Conservation (phyloP, 164 flowering plant genomes). For the Berberis thunbergii region DNA sequence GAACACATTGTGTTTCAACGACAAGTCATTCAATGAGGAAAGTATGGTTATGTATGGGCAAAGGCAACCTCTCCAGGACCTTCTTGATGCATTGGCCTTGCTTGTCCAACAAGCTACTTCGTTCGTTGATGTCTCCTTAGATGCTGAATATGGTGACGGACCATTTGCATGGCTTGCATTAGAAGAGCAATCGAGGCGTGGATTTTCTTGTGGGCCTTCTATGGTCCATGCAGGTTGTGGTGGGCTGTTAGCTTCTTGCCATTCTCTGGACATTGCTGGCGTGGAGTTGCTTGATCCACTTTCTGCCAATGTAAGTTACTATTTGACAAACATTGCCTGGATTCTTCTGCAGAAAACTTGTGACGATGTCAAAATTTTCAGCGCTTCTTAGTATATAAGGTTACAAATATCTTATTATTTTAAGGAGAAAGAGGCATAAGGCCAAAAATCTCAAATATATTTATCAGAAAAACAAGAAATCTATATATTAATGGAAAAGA, state of each 20-base stretch:
- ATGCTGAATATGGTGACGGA: conserved; percentile 79
- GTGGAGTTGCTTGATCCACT: conserved; percentile 85
- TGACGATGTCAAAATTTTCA: no score
- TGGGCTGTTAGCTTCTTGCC: conserved; percentile 83
- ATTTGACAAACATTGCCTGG: background rate
- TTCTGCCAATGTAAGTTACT: conserved; percentile 63
- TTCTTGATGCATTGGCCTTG: conserved; percentile 80
- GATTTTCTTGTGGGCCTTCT: conserved; percentile 90
- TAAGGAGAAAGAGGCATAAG: no score
- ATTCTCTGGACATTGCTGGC: conserved; percentile 91
- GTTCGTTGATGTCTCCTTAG: conserved; percentile 83
- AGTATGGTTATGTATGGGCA: conserved; percentile 50
- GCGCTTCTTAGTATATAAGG: no score
- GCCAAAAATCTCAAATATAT: no score
- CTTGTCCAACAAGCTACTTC: conserved; percentile 96
- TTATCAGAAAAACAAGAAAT: no score
- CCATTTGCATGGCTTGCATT: conserved; percentile 94
- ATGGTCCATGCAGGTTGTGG: conserved; percentile 99
- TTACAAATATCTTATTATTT: no score
- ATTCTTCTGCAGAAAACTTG: background rate
- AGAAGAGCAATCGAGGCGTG: conserved; percentile 87
- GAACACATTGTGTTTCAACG: conserved; percentile 33
- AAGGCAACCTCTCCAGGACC: conserved; percentile 81
- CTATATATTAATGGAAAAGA: no score
- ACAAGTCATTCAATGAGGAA: conserved; percentile 59